Conservation (phyloP, 2,329 filamentous ascomycete genomes). For the Fusarium brachygibbosum region DNA sequence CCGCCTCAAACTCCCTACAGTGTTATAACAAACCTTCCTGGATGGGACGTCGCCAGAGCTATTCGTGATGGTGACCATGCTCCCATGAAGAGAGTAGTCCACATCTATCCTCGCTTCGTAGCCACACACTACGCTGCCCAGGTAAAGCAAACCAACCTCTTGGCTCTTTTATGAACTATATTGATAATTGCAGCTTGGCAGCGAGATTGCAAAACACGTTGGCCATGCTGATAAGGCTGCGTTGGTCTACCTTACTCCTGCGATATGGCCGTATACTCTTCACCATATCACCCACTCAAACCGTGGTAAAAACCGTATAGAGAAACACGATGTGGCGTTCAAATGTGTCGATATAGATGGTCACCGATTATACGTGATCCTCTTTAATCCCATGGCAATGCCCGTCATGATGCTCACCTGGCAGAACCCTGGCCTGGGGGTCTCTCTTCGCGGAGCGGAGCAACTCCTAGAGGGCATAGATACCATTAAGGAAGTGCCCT, state of each 20-base stretch:
- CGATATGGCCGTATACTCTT: slow-evolving; percentile 50
- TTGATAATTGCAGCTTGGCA: slow-evolving; percentile 52
- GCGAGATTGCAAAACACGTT: slow-evolving; percentile 53
- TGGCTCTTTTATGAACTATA: too few species aligned
- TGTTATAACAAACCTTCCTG: slow-evolving; percentile 61
- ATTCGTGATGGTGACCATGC: slow-evolving; percentile 59
- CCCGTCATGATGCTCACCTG: slow-evolving; percentile 59
- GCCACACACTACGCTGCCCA: slow-evolving; percentile 56
- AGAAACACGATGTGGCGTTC: slow-evolving; percentile 54
- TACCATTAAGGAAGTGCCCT: slow-evolving; percentile 53
- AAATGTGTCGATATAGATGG: slow-evolving; percentile 58
- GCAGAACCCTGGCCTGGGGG: slow-evolving; percentile 61
- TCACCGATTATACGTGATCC: slow-evolving; percentile 60
- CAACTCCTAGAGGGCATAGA: slow-evolving; percentile 57
- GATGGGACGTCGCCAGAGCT: slow-evolving; percentile 57
- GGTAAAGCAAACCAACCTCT: slow-evolving; percentile 44
- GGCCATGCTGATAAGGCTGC: slow-evolving; percentile 48
- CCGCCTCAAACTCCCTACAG: slow-evolving; percentile 63
- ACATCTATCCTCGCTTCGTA: slow-evolving; percentile 63
- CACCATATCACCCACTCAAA: slow-evolving; percentile 53
- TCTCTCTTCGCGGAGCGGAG: slow-evolving; percentile 62
- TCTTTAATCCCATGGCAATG: slow-evolving; percentile 55
- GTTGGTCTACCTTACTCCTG: slow-evolving; percentile 53
- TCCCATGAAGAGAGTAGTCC: slow-evolving; percentile 54
- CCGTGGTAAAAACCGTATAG: slow-evolving; percentile 55